A percentile compares a stretch with the other conserved stretches of the same genome.
These are phyloP conservation scores for Diplodia corticola DNA, from an alignment of 2,329 filamentous ascomycete species.

Conservation along the genomic window DNA sequence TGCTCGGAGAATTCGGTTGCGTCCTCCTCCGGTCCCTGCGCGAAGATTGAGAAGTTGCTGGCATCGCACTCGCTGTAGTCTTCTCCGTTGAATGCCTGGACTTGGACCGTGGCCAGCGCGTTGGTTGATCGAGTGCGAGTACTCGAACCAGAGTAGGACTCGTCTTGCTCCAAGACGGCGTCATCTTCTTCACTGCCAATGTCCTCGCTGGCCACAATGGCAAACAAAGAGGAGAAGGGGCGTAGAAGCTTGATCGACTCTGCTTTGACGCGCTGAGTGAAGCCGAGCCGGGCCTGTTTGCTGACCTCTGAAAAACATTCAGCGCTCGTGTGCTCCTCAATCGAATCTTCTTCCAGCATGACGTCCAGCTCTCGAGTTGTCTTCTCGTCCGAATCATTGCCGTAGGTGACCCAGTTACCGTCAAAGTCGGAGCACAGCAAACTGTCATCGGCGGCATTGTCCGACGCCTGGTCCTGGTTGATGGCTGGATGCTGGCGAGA, in stretches of 20 bases:
- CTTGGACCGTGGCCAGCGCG: background rate
- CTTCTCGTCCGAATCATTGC: background rate
- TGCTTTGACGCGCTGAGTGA: background rate
- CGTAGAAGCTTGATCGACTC: background rate
- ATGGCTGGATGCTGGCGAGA: background rate
- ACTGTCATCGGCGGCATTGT: background rate
- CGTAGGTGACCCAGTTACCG: too few relatives aligned
- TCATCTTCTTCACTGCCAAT: background rate
- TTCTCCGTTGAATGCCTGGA: background rate
- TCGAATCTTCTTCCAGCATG: too few relatives aligned
- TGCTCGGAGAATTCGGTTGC: background rate
- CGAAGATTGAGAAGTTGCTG: background rate
- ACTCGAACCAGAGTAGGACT: background rate
- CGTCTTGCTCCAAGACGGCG: background rate
- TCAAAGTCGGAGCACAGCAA: background rate
- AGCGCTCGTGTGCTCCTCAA: too few relatives aligned
- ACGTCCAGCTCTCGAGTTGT: background rate
- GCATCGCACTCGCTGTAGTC: background rate
- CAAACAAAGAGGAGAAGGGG: background rate
- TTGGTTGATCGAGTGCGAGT: background rate
- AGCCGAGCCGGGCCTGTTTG: background rate
- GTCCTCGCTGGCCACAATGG: background rate
- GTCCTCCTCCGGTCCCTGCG: background rate
- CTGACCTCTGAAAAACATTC: too few relatives aligned
- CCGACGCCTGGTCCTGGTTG: background rate